Conservation (phyloP, 768 basidiomycete genomes). For the Gloeopeniophorella convolvens region DNA sequence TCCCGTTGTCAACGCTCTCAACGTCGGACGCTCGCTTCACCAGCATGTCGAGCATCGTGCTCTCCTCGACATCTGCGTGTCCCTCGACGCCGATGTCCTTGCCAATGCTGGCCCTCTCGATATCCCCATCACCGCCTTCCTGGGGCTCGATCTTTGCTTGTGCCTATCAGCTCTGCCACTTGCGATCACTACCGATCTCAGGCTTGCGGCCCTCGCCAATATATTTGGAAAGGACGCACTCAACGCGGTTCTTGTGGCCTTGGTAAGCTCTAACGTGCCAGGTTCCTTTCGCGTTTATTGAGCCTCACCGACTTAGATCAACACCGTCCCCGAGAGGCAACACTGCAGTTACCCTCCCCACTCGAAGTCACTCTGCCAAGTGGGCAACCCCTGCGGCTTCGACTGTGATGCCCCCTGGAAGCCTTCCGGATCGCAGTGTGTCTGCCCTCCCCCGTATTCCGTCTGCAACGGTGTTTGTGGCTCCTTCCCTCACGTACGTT, state of each 20-base stretch:
- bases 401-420: conserved; percentile 29
- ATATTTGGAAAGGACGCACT: conserved; percentile 13
- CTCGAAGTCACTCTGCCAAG: conserved; percentile 29
- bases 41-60: conserved; percentile 20
- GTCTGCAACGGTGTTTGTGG: conserved; percentile 39
- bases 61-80: conserved; percentile 22
- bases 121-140: conserved; percentile 4
- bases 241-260: conserved; percentile 5
- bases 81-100: conserved; percentile 16
- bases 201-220: conserved; percentile 11
- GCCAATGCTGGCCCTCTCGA: conserved; percentile 1
- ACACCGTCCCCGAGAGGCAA: conserved; percentile 27
- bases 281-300: background rate
- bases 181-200: conserved; percentile 5
- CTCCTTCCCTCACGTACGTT: conserved; percentile 8
- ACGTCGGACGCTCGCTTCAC: conserved; percentile 3
- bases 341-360: conserved; percentile 32
- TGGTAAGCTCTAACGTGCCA: conserved; percentile 23
- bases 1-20: background rate
- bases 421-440: conserved; percentile 28
- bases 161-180: conserved; percentile 30
- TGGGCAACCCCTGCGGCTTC: conserved; percentile 32
- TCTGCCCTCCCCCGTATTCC: conserved; percentile 31
- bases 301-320: conserved; percentile 25
- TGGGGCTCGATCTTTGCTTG: conserved; percentile 30